These are phyloP conservation scores for Wickerhamomyces mucosus DNA, from an alignment of 805 yeast species.

Conservation along the genomic window DNA sequence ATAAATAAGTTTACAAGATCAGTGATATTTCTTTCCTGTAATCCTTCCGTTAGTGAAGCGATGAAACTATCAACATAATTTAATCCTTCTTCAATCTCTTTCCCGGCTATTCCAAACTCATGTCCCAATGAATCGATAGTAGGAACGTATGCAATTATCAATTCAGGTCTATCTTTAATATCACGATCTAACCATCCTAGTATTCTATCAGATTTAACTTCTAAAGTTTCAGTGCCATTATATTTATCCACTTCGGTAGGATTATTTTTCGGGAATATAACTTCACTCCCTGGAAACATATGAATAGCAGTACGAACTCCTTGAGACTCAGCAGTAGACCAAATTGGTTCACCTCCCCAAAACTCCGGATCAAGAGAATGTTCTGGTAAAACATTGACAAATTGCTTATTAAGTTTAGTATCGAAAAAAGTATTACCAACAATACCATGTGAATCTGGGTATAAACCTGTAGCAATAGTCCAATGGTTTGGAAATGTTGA, in stretches of 20 bases:
- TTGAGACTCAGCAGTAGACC: conserved; percentile 66
- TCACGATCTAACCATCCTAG: conserved; percentile 59
- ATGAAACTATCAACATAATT: conserved; percentile 58
- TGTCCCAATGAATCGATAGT: conserved; percentile 77
- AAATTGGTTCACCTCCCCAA: conserved; percentile 91
- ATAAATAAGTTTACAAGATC: conserved; percentile 64
- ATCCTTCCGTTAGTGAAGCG: conserved; percentile 34
- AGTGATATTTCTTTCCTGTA: conserved; percentile 45
- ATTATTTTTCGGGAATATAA: conserved; percentile 37
- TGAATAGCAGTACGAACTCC: conserved; percentile 67
- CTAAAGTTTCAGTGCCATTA: conserved; percentile 52
- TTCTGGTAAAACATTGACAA: conserved; percentile 51
- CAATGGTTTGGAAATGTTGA: conserved; percentile 90
- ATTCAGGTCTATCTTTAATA: conserved; percentile 54
- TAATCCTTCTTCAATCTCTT: conserved; percentile 43
- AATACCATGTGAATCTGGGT: conserved; percentile 80
- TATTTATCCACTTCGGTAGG: conserved; percentile 51
- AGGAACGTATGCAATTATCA: conserved; percentile 72
- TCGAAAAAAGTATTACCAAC: conserved; percentile 78
- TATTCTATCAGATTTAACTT: conserved; percentile 47
- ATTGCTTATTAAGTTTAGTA: conserved; percentile 41
- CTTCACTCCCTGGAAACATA: conserved; percentile 97
- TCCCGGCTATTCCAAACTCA: conserved; percentile 56
- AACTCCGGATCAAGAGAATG: conserved; percentile 45
- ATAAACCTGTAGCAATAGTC: conserved; percentile 79